Percentiles rank a stretch among this genome's conserved stretches.
Evolutionary conservation across 495 filamentous ascomycete species (phyloP).

Genomic region (Geoglossum glabrum): DNA sequence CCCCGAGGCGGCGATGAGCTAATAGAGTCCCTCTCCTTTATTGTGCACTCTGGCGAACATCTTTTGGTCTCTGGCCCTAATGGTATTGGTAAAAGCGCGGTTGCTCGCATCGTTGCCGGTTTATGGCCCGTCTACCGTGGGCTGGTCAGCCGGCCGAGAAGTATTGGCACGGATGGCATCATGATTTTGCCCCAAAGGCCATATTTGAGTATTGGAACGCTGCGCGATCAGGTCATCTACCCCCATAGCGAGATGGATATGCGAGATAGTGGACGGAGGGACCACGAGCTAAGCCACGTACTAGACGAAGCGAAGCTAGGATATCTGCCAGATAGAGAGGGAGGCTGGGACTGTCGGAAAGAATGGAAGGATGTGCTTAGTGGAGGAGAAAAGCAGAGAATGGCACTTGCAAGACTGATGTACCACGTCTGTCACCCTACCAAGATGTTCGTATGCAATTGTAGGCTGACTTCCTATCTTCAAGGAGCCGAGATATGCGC

Average conservation of each 20-base stretch:
- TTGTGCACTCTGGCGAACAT: slow-evolving; percentile 78
- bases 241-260: slow-evolving; percentile 90
- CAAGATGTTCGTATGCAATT: background rate
- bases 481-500: slow-evolving; percentile 59
- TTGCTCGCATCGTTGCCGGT: slow-evolving; percentile 75
- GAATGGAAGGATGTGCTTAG: slow-evolving; percentile 97
- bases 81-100: slow-evolving; percentile 80
- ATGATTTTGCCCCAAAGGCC: slow-evolving; percentile 96
- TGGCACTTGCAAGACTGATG: slow-evolving; percentile 71
- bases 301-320: slow-evolving; percentile 70
- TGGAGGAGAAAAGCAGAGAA: slow-evolving; percentile 95
- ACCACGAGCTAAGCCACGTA: slow-evolving; percentile 50
- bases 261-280: slow-evolving; percentile 55
- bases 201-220: slow-evolving; percentile 84
- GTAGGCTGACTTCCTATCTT: background rate
- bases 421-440: slow-evolving; percentile 42
- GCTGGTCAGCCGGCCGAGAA: slow-evolving; percentile 67
- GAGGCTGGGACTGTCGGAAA: slow-evolving; percentile 89
- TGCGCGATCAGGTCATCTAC: slow-evolving; percentile 95
- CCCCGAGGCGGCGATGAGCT: slow-evolving; percentile 80
- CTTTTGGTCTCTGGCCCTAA: slow-evolving; percentile 89
- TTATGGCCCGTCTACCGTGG: slow-evolving; percentile 93
- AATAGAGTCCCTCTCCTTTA: slow-evolving; percentile 69
- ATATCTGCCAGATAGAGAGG: slow-evolving; percentile 79
- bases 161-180: slow-evolving; percentile 67